phyloP scores from a whole-genome alignment of 2,329 filamentous ascomycete species.

The Myrmaecium sp. region DNA sequence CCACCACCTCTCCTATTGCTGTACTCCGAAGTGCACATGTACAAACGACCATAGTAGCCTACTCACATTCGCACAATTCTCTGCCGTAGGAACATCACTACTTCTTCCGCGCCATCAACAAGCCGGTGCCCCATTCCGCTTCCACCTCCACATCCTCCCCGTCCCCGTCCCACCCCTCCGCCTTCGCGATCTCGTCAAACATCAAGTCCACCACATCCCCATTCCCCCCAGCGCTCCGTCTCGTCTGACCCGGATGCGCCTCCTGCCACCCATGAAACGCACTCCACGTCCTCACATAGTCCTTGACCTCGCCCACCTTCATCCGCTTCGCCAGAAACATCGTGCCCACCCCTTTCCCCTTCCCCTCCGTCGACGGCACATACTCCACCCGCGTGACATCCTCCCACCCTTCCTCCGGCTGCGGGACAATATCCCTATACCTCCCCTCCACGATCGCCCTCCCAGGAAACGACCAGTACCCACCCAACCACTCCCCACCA shows the following conservation, averaged over 20 bases:
- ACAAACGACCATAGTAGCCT: no score
- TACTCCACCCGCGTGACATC: slow-evolving; percentile 38
- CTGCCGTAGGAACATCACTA: slow-evolving; percentile 2
- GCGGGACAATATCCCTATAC: no score
- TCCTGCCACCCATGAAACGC: slow-evolving; percentile 42
- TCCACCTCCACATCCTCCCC: slow-evolving; percentile 29
- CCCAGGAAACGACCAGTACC: slow-evolving; percentile 46
- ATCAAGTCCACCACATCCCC: slow-evolving; percentile 47
- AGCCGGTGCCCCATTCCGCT: slow-evolving; percentile 43
- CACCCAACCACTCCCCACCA: slow-evolving; percentile 33
- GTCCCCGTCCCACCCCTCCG: slow-evolving; percentile 27
- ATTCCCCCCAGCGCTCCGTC: slow-evolving; percentile 34
- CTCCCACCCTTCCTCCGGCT: slow-evolving; percentile 35
- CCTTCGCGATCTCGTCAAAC: slow-evolving; percentile 39
- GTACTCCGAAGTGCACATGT: no score
- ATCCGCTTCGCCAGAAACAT: slow-evolving; percentile 37
- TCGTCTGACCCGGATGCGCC: slow-evolving; percentile 33
- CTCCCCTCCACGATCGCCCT: slow-evolving; percentile 36
- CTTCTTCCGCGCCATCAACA: slow-evolving; percentile 37
- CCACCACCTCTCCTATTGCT: no score
- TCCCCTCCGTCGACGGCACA: slow-evolving; percentile 33
- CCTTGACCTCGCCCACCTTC: slow-evolving; percentile 41
- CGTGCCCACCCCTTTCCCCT: slow-evolving; percentile 22
- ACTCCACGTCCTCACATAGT: slow-evolving; percentile 46
- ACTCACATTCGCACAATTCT: no score